Evolutionary conservation across 305 asterid genomes (phyloP).

Genomic region (Ilex paraguariensis): DNA sequence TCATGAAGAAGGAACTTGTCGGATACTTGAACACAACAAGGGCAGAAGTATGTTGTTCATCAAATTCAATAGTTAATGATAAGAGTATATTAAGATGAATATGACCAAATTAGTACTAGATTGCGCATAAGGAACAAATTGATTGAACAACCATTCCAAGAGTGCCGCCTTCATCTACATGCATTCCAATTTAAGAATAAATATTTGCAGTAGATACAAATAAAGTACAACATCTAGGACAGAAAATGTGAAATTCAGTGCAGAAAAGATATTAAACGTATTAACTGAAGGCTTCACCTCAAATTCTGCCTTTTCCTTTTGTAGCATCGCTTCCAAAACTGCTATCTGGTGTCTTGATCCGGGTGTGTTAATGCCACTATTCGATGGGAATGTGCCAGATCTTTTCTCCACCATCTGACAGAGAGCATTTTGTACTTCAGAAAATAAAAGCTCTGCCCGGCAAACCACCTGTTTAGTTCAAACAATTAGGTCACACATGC

Average conservation of each 20-base stretch:
- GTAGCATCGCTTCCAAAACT: conserved; percentile 66
- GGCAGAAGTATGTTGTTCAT: no score
- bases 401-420: conserved; percentile 44
- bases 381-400: conserved; percentile 21
- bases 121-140: not conserved
- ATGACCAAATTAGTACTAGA: no score
- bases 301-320: conserved; percentile 80
- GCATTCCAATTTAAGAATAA: not conserved
- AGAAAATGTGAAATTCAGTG: not conserved
- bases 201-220: conserved; percentile 3
- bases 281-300: conserved; percentile 35
- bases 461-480: conserved; percentile 56
- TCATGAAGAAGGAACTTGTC: no score
- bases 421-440: conserved; percentile 70
- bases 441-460: conserved; percentile 79
- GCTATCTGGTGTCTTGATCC: conserved; percentile 56
- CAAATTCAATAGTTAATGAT: no score
- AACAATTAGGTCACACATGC: conserved; percentile 13
- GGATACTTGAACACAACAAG: no score
- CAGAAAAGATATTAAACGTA: no score
- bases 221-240: conserved; percentile 11
- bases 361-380: conserved; percentile 26
- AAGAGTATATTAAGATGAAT: no score
- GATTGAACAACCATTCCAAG: not conserved
- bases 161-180: conserved; percentile 9